Evolutionary conservation across 805 yeast species (phyloP).

Genomic region (Hanseniaspora pseudoguilliermondii): DNA sequence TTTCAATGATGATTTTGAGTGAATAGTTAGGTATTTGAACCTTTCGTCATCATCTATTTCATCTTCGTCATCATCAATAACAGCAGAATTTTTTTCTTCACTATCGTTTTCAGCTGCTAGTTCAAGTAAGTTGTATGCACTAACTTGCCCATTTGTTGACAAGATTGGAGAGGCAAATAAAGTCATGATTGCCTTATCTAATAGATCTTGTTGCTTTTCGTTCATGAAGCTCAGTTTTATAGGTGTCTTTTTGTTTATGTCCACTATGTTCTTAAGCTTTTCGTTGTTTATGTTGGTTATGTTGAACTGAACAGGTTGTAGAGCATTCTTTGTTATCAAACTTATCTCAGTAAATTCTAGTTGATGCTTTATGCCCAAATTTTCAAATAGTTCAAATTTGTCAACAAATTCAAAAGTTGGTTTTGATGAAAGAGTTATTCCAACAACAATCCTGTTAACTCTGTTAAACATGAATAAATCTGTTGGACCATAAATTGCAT

Average conservation of each 20-base stretch:
- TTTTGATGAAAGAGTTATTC: constrained; percentile 27
- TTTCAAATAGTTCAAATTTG: constrained; percentile 5
- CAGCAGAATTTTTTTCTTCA: neutral
- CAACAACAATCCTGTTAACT: constrained; percentile 58
- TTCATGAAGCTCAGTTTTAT: neutral
- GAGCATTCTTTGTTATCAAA: neutral
- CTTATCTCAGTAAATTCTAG: constrained; percentile 9
- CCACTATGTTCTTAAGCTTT: neutral
- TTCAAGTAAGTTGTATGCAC: neutral
- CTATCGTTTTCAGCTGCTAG: neutral
- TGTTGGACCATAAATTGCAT: constrained; percentile 73
- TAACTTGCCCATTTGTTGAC: neutral
- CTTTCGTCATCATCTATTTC: neutral
- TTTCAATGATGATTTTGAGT: neutral
- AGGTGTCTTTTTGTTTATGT: neutral
- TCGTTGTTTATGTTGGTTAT: neutral
- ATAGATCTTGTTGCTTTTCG: constrained; percentile 1
- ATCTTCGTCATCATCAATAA: constrained; percentile 2
- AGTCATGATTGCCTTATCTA: constrained; percentile 1
- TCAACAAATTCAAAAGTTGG: constrained; percentile 33
- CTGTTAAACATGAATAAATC: constrained; percentile 53
- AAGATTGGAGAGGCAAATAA: constrained; percentile 5
- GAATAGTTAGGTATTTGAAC: neutral
- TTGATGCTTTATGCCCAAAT: neutral
- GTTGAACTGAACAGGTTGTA: neutral